Conservation (phyloP, 73 alveolate genomes). For the Paraurostyla sp. region DNA sequence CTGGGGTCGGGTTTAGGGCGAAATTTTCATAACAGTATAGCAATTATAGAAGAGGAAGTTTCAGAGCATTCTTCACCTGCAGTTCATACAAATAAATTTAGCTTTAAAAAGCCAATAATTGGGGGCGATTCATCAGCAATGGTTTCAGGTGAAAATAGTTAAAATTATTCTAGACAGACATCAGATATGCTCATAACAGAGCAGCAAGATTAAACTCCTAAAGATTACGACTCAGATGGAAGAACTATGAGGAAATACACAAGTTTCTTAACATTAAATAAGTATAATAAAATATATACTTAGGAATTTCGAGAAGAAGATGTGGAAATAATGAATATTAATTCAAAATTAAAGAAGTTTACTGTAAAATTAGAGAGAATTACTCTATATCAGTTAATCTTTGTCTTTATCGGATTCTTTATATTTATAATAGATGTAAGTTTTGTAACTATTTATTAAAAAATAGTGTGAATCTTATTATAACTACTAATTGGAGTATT, state of each 20-base stretch:
- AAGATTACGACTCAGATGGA: background rate
- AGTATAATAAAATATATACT: slow-evolving; percentile 25
- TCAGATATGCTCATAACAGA: background rate
- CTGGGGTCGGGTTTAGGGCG: too few relatives aligned
- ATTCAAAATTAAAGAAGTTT: background rate
- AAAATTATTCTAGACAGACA: background rate
- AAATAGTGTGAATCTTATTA: background rate
- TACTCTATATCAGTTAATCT: background rate
- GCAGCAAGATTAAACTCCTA: background rate
- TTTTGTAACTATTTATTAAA: background rate
- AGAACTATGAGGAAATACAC: background rate
- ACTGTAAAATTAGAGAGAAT: background rate
- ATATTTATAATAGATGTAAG: slow-evolving; percentile 15
- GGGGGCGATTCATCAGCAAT: too few relatives aligned
- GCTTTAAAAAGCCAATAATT: background rate
- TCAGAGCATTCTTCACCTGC: slow-evolving; percentile 38
- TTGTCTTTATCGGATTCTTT: background rate
- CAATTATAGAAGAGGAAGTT: background rate
- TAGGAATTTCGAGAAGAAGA: slow-evolving; percentile 46
- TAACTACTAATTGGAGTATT: background rate
- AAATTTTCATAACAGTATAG: background rate
- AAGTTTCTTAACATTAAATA: slow-evolving; percentile 25
- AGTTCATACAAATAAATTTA: background rate
- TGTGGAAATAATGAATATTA: slow-evolving; percentile 38
- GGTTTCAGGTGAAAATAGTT: background rate